These are phyloP conservation scores for Clitopilus hobsonii DNA, from an alignment of 768 basidiomycete species.

Conservation along the genomic window DNA sequence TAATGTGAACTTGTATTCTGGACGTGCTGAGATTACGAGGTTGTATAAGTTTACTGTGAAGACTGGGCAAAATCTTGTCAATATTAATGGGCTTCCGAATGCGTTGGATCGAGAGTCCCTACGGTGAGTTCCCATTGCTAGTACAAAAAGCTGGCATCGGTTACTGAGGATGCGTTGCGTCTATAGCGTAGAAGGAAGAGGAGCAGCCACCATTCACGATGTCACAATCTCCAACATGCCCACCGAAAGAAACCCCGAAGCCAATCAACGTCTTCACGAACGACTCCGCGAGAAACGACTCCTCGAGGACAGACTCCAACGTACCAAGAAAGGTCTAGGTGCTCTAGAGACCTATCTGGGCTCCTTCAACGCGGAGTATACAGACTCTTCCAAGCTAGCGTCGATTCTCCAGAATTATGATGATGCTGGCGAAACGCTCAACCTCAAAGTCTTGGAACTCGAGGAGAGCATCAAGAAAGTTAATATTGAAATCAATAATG, in stretches of 20 bases:
- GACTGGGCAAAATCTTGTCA: constrained; percentile 28
- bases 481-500: constrained; percentile 13
- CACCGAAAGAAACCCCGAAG: constrained; percentile 6
- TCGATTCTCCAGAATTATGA: constrained; percentile 16
- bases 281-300: constrained; percentile 13
- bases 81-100: constrained; percentile 26
- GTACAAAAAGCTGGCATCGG: no score
- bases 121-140: constrained; percentile 15
- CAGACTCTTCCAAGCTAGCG: constrained; percentile 15
- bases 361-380: constrained; percentile 19
- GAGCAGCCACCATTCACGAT: constrained; percentile 30
- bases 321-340: constrained; percentile 16
- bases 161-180: no score
- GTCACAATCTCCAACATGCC: constrained; percentile 22
- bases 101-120: constrained; percentile 23
- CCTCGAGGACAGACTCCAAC: constrained; percentile 15
- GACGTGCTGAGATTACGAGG: constrained; percentile 30
- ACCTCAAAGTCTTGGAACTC: constrained; percentile 17
- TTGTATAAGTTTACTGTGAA: constrained; percentile 25
- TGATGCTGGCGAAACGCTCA: constrained; percentile 17
- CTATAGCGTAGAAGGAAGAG: constrained; percentile 31
- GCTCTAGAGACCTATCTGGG: constrained; percentile 21
- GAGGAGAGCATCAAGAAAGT: constrained; percentile 13
- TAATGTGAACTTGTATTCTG: constrained; percentile 29
- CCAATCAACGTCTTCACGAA: constrained; percentile 17